These are phyloP conservation scores for Nepenthes alata DNA, from an alignment of 179 eudicot species.

Conservation along the genomic window DNA sequence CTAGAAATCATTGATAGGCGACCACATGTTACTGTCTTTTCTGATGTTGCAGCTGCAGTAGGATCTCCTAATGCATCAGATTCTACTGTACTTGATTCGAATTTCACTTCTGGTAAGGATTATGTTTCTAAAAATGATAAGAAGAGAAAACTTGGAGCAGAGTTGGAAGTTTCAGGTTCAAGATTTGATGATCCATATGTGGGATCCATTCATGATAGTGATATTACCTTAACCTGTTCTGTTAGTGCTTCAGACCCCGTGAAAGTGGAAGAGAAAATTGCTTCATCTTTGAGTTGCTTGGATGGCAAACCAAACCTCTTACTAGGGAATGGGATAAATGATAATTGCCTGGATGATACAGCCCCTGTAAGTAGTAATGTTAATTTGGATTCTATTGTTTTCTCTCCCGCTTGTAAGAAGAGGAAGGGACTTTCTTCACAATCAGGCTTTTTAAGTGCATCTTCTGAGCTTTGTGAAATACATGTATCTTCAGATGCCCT, in stretches of 20 bases:
- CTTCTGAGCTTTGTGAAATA: constrained; percentile 20
- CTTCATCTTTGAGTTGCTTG: constrained; percentile 7
- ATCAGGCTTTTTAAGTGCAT: constrained; percentile 14
- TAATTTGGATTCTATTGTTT: constrained; percentile 14
- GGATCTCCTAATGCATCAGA: constrained; percentile 11
- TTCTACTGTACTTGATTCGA: constrained; percentile 6
- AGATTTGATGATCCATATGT: constrained; percentile 2
- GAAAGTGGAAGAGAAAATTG: constrained; percentile 14
- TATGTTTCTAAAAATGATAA: constrained; percentile 13
- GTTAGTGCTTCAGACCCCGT: constrained; percentile 11
- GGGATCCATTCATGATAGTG: constrained; percentile 7
- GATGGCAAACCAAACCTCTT: constrained; percentile 8
- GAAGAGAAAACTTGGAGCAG: constrained; percentile 29
- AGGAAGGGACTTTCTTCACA: constrained; percentile 18
- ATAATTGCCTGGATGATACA: constrained; percentile 12
- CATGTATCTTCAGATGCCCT: constrained; percentile 12
- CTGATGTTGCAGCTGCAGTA: constrained; percentile 9
- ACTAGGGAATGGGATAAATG: constrained; percentile 5
- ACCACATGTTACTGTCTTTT: constrained; percentile 11
- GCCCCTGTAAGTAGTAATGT: constrained; percentile 6
- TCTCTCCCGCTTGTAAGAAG: constrained; percentile 21
- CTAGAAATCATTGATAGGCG: constrained; percentile 16
- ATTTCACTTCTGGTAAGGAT: constrained; percentile 13
- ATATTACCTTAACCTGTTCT: constrained; percentile 10
- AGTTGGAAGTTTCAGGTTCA: constrained; percentile 12